A percentile compares a stretch with the other conserved stretches of the same genome.
These are phyloP conservation scores for Globisporangium ultimum DNA, from an alignment of 352 stramenopile species.

Conservation along the genomic window DNA sequence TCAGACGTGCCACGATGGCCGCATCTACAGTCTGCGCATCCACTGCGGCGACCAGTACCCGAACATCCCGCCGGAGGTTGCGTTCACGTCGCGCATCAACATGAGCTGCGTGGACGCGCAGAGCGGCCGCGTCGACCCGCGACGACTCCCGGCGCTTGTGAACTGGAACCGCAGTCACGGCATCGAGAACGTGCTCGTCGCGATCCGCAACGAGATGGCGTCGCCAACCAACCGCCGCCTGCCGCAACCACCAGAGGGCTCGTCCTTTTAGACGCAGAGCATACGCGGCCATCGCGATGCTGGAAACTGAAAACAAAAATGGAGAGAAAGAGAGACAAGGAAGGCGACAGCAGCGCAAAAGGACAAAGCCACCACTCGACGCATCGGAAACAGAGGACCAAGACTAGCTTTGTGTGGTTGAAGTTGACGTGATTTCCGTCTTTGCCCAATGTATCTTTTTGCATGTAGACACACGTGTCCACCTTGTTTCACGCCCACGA, in stretches of 20 bases:
- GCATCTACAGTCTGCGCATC: slow-evolving; percentile 96
- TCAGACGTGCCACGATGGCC: slow-evolving; percentile 94
- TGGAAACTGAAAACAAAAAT: slow-evolving; percentile 6
- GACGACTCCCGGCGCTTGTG: slow-evolving; percentile 61
- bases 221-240: slow-evolving; percentile 86
- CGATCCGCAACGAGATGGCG: slow-evolving; percentile 88
- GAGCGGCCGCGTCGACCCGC: slow-evolving; percentile 75
- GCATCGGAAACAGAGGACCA: too few relatives aligned
- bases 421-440: too few relatives aligned
- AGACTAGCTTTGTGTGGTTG: too few relatives aligned
- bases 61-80: slow-evolving; percentile 90
- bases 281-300: slow-evolving; percentile 8
- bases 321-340: slow-evolving; percentile 2
- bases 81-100: slow-evolving; percentile 97
- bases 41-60: slow-evolving; percentile 94
- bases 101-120: slow-evolving; percentile 95
- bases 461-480: too few relatives aligned
- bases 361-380: too few relatives aligned
- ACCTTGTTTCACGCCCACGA: too few relatives aligned
- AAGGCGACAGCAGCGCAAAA: neutral
- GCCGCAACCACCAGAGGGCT: slow-evolving; percentile 88
- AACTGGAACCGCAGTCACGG: slow-evolving; percentile 87
- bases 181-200: slow-evolving; percentile 90
- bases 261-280: slow-evolving; percentile 80
- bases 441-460: too few relatives aligned